Evolutionary conservation across 2,329 filamentous ascomycete genomes (phyloP), one percentile per base, ranked within the genome.

Genomic region (Aspergillus pseudoviridinutans): DNA sequence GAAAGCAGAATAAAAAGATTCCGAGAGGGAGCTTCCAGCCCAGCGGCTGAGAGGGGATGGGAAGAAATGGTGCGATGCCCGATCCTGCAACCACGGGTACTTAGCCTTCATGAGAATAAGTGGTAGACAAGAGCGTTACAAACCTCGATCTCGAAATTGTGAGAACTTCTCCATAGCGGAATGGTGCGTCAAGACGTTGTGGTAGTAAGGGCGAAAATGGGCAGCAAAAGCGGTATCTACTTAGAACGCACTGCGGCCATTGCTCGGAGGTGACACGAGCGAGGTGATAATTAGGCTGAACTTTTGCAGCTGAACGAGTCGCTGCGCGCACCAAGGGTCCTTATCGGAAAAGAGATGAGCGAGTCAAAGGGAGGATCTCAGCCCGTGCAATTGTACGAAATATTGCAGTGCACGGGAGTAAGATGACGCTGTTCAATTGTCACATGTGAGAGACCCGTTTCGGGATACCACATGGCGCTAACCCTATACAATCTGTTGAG

Each of bases 11-110:
- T 66, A 97, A 80, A 71, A 89, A 82, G 58, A 85, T 68, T 67
- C 90, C 85, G 55, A 90, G 71, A 20, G 90, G 79, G 17, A 85
- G 80, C 63, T 85, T 84, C 59, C 90, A 72, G 57, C 83, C 76
- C 10, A 87, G 83, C 25, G 86, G 78, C 50, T 86, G 84, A 6
- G 88, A 84, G 20, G 86, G 82, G 55, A 92, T 84, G 17, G 94
- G 92, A 61, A 97, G 87, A 79, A 99, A 99, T 57, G 94, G 94
- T 63, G 94, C 91, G 73, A 99, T 95, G 68, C 94, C 93, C 64
- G 94, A 96, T 64, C 92, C 93, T 97, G 57, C 50, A 55, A 59
- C n/a, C 42, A 50, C 2, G 32, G 49, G 56, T 35, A 32, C 49
- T 54, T 47, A 49, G 53, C 49, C 38, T 50, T 14, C 49, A 50